Evolutionary conservation across 257 asterid species (phyloP).

Genomic region (Pogostemon cablin): DNA sequence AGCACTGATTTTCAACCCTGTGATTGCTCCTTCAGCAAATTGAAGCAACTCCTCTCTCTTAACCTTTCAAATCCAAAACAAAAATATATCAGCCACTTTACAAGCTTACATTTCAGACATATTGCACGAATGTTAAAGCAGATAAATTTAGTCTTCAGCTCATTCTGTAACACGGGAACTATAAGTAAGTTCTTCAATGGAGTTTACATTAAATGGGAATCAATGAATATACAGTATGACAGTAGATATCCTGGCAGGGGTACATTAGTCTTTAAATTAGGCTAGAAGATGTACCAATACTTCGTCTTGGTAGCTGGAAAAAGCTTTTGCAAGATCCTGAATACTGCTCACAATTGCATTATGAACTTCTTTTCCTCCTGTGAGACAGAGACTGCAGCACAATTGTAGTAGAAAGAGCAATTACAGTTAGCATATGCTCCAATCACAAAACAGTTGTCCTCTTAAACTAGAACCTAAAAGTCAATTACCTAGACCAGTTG

Average conservation of each 20-base stretch:
- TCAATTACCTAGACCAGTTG: slow-evolving; percentile 24
- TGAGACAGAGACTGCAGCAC: slow-evolving; percentile 80
- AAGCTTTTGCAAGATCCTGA: slow-evolving; percentile 92
- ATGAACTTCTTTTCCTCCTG: slow-evolving; percentile 94
- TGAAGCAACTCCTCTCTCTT: slow-evolving; percentile 96
- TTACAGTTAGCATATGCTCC: slow-evolving; percentile 30
- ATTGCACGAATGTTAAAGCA: slow-evolving; percentile 17
- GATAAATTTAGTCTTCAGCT: slow-evolving; percentile 15
- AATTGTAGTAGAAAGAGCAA: slow-evolving; percentile 32
- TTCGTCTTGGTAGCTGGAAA: slow-evolving; percentile 87
- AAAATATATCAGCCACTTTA: slow-evolving; percentile 36
- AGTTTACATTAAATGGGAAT: neutral
- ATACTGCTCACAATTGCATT: slow-evolving; percentile 93
- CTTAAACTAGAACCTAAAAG: slow-evolving; percentile 21
- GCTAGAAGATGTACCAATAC: slow-evolving; percentile 67
- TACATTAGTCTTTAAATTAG: slow-evolving; percentile 23
- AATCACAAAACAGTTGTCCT: slow-evolving; percentile 22
- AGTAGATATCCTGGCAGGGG: slow-evolving; percentile 8
- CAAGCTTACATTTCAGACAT: slow-evolving; percentile 29
- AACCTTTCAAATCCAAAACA: slow-evolving; percentile 58
- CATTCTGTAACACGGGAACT: neutral
- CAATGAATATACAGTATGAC: slow-evolving; percentile 10
- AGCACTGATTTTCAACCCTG: slow-evolving; percentile 90
- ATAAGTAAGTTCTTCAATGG: neutral
- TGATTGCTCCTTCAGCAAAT: slow-evolving; percentile 94